Evolutionary conservation across 2,329 filamentous ascomycete species (phyloP).

Genomic region (Dichotomopilus funicola): DNA sequence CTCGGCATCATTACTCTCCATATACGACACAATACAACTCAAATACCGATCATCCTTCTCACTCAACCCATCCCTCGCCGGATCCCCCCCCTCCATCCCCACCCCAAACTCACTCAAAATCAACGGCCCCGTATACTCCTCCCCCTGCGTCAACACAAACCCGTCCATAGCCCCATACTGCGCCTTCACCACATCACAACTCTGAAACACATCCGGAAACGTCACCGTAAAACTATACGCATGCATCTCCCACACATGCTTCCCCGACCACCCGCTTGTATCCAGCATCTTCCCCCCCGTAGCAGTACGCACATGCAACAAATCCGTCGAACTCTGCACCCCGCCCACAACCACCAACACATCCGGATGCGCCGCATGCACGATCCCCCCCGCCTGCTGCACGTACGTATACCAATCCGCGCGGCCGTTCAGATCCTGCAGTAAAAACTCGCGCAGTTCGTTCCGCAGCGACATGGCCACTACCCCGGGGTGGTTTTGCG

Average conservation of each 20-base stretch:
- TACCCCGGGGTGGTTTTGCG: slow-evolving; percentile 40
- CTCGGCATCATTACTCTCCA: slow-evolving; percentile 50
- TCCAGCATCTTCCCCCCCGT: slow-evolving; percentile 33
- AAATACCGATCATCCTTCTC: slow-evolving; percentile 43
- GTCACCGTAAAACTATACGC: slow-evolving; percentile 50
- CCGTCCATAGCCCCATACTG: slow-evolving; percentile 44
- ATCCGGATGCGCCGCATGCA: slow-evolving; percentile 47
- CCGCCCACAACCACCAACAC: slow-evolving; percentile 50
- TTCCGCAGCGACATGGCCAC: slow-evolving; percentile 52
- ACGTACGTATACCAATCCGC: slow-evolving; percentile 47
- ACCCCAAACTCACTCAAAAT: slow-evolving; percentile 55
- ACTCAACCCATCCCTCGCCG: slow-evolving; percentile 32
- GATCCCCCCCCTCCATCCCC: slow-evolving; percentile 37
- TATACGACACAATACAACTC: slow-evolving; percentile 45
- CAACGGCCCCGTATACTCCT: slow-evolving; percentile 46
- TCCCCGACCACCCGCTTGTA: slow-evolving; percentile 38
- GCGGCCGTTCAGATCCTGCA: slow-evolving; percentile 41
- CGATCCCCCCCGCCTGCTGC: slow-evolving; percentile 39
- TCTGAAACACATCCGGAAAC: slow-evolving; percentile 35
- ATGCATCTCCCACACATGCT: slow-evolving; percentile 56
- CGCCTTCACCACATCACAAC: slow-evolving; percentile 37
- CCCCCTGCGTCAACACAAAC: slow-evolving; percentile 44
- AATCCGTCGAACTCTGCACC: slow-evolving; percentile 46
- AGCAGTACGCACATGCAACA: slow-evolving; percentile 36
- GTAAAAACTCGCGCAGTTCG: slow-evolving; percentile 45